Evolutionary conservation across 306 rosid species (phyloP).

Genomic region (Cicer bijugum): DNA sequence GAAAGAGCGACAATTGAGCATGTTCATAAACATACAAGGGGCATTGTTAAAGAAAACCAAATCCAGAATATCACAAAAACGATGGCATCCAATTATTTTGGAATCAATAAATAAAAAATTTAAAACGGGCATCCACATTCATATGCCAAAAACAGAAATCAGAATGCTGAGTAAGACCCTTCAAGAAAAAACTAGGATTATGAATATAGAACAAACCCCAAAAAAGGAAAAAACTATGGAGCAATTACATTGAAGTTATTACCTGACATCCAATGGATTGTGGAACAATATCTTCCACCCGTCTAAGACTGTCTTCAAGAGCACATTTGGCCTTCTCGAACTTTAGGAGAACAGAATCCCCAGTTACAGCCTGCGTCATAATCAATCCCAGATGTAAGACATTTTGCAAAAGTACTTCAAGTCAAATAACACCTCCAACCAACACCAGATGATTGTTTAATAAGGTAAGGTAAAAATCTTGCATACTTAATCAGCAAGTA

Average conservation of each 20-base stretch:
- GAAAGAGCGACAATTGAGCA: constrained; percentile 11
- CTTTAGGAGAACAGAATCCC: constrained; percentile 86
- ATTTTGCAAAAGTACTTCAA: constrained; percentile 26
- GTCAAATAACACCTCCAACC: constrained; percentile 26
- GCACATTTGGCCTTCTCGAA: constrained; percentile 90
- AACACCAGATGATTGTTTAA: constrained; percentile 14
- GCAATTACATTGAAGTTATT: constrained; percentile 37
- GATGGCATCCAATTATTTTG: constrained; percentile 24
- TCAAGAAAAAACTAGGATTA: constrained; percentile 21
- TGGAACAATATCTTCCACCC: constrained; percentile 91
- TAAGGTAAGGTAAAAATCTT: constrained; percentile 22
- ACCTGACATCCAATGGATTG: constrained; percentile 96
- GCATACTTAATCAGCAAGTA: constrained; percentile 29
- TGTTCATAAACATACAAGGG: constrained; percentile 7
- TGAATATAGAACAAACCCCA: constrained; percentile 14
- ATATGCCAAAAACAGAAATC: constrained; percentile 29
- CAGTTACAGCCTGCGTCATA: constrained; percentile 85
- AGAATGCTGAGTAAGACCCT: constrained; percentile 7
- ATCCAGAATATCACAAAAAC: constrained; percentile 1
- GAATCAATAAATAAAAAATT: background rate
- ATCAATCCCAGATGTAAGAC: constrained; percentile 35
- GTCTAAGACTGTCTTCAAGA: constrained; percentile 80
- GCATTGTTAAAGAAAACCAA: constrained; percentile 11
- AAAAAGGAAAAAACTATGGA: background rate
- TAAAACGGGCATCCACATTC: background rate